Base-by-base conservation (phyloP, 805 yeast genomes). In the Sugiyamaella boreocaroliniensis region DNA sequence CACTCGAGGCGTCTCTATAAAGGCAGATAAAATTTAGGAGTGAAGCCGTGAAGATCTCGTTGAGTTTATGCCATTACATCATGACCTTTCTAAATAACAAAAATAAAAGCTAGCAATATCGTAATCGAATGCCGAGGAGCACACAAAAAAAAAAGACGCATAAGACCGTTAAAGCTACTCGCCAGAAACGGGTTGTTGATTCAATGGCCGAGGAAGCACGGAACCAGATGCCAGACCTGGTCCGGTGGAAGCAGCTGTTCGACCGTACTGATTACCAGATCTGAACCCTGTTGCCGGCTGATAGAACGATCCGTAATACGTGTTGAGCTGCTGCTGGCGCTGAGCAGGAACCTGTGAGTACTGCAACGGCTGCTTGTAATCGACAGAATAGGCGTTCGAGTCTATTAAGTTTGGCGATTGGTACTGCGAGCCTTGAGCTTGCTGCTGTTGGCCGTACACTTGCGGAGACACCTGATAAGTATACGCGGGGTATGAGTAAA, bases 401-500 rank as follows among this genome's bases (percentile, higher is more conserved):
- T 32, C 37, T 32, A 32, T 32, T 32, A 32, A 14, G 37, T 32
- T 32, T 10, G 37, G 37, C 37, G 37, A 32, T 14, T 32, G 37
- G 37, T 32, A 32, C 37, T 32, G 37, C n/a, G 37, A 32, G 8
- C 37, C 37, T 32, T 32, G 40, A 11, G 22, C 15, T 12, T 26
- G 19, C 47, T 44, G 45, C 29, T 15, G 46, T 14, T n/a, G 46
- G 46, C 19, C 15, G 41, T 45, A 37, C 19, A 18, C 29, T 11
- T 15, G 41, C 6, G 41, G 26, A 2, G 48, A 37, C 18, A 45
- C 48, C 40, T 45, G 48, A 18, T 45, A 45, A 14, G 48, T 45
- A n/a, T 45, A 45, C 8, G 48, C 41, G 6, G 40, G 34, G 41
- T 45, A 45, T 12, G n/a, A 16, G 19, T 45, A 45, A 40, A 45